Percentiles rank a stretch among this genome's conserved stretches.
These are phyloP conservation scores for Fraxinus anomala DNA, from an alignment of 257 asterid genomes.

Conservation along the genomic window DNA sequence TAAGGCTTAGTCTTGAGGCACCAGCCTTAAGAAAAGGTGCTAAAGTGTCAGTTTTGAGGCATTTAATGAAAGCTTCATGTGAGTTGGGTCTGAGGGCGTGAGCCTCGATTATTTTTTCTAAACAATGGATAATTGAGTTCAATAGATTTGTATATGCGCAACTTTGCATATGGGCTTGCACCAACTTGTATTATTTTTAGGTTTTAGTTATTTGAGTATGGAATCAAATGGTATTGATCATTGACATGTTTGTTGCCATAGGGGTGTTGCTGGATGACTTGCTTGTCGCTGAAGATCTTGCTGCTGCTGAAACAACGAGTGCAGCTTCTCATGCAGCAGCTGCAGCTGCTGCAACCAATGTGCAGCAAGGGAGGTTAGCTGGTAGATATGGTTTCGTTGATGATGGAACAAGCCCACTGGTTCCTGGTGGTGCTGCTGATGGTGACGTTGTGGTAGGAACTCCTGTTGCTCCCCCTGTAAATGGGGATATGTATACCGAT, in stretches of 20 bases:
- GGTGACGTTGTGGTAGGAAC: slow-evolving; percentile 90
- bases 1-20: not conserved
- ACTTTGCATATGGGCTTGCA: not conserved
- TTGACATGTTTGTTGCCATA: slow-evolving; percentile 32
- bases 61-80: not conserved
- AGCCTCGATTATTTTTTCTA: not conserved
- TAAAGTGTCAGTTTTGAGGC: not conserved
- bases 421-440: slow-evolving; percentile 55
- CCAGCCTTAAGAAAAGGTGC: not conserved
- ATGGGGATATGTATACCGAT: slow-evolving; percentile 89
- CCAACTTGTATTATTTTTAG: not conserved
- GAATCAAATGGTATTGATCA: slow-evolving; percentile 19
- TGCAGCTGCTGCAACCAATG: slow-evolving; percentile 68
- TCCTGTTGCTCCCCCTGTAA: slow-evolving; percentile 92
- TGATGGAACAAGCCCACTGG: slow-evolving; percentile 57
- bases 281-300: slow-evolving; percentile 97
- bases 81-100: not conserved
- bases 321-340: slow-evolving; percentile 99
- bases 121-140: not conserved
- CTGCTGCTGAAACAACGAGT: slow-evolving; percentile 94
- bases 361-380: slow-evolving; percentile 62
- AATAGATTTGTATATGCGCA: not conserved
- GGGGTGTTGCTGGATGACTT: slow-evolving; percentile 94
- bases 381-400: slow-evolving; percentile 71
- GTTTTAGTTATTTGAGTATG: slow-evolving; percentile 5